Conservation (phyloP, 352 stramenopile species). For the Phytopythium kandeliae region DNA sequence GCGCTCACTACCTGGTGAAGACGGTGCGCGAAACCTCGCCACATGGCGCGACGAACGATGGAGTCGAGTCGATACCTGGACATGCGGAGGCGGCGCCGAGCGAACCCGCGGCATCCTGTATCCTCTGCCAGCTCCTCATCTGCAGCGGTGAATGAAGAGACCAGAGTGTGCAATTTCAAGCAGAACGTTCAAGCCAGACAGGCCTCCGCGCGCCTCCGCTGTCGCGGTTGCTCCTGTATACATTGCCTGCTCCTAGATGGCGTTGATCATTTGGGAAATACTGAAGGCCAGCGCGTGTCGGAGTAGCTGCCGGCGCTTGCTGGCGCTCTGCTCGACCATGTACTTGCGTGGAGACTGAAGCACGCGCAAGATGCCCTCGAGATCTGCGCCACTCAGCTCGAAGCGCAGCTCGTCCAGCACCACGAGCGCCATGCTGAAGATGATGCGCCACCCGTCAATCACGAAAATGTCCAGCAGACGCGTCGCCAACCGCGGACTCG, state of each 20-base stretch:
- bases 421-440: constrained; percentile 74
- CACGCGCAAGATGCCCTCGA: constrained; percentile 64
- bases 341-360: constrained; percentile 56
- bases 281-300: constrained; percentile 57
- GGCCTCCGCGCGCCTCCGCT: no score
- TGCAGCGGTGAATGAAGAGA: constrained; percentile 1
- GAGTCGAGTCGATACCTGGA: not conserved
- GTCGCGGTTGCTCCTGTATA: no score
- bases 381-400: constrained; percentile 41
- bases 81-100: not conserved
- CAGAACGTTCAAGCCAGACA: no score
- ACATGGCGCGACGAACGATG: no score
- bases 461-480: constrained; percentile 75
- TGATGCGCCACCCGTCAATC: constrained; percentile 73
- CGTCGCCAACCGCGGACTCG: constrained; percentile 54
- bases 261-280: constrained; percentile 50
- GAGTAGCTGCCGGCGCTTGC: constrained; percentile 40
- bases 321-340: constrained; percentile 38
- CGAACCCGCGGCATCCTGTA: not conserved
- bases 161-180: no score
- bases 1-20: constrained; percentile 22
- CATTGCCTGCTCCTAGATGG: constrained; percentile 25
- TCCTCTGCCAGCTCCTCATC: constrained; percentile 4
- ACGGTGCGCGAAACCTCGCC: not conserved
- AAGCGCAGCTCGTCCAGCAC: constrained; percentile 68